Base-by-base conservation (phyloP, 345 rosid species). In the Anastatica hierochuntica region DNA sequence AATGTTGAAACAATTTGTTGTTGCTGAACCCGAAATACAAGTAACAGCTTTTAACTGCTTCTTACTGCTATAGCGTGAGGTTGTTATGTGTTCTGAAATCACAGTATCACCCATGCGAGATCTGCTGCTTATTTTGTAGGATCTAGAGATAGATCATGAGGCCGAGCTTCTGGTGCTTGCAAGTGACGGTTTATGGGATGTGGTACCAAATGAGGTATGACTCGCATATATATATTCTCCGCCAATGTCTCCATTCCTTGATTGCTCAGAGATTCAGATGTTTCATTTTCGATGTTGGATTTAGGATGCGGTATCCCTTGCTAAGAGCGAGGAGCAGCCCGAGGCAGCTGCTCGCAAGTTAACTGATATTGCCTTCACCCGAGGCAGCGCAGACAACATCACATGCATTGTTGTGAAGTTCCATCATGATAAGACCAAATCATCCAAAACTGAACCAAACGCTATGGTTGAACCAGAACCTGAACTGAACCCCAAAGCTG, bases 21-120 rank as follows among this genome's bases (percentile, higher is more conserved):
- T 88, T 66, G 97, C 99, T 13, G 99, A 94, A 64, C 97, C 99
- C 5, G 99, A 94, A 72, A 88, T 94, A 56, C 99, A 85, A 96
- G 97, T 94, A 76, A 70, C 41, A 11, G 12, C 51, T 55, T 61
- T 27, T 26, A 67, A 34, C 38, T 53, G 29, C 34, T 15, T 12
- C 62, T 53, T 24, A 65, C 33, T 53, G 15, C 17, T 43, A 38
- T 51, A 15, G 1, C 24, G 4, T 5, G n/a, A 43, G 37, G 16
- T 52, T 35, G 33, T 57, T 57, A 46, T 20, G n/a, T n/a, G n/a
- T n/a, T n/a, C n/a, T 19, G 30, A 29, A 2, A 2, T 2, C 24
- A 21, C 24, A 21, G 24, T n/a, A n/a, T n/a, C 27, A 24, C 27
- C 27, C 27, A 24, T 24, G 27, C n/a, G n/a, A n/a, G n/a, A n/a